Conservation (phyloP, 345 rosid species). For the Melastoma malabathricum region DNA sequence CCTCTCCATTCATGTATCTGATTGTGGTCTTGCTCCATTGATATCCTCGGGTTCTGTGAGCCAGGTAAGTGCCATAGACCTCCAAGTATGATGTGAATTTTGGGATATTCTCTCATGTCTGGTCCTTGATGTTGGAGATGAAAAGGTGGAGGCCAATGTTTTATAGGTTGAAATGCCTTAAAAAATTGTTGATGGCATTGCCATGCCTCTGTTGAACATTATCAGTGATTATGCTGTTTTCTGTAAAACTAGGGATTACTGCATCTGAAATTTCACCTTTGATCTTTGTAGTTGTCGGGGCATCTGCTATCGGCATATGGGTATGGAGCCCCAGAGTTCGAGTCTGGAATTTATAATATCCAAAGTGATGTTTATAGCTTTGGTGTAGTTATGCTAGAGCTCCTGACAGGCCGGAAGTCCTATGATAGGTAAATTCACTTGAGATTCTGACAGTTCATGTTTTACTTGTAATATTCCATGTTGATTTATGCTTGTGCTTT, state of each 20-base stretch:
- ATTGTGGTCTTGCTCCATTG: slow-evolving; percentile 81
- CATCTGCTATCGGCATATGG: slow-evolving; percentile 65
- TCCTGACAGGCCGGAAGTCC: slow-evolving; percentile 85
- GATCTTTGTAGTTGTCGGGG: slow-evolving; percentile 64
- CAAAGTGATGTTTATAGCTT: slow-evolving; percentile 94
- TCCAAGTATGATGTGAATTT: no score
- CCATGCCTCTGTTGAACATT: no score
- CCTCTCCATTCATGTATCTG: slow-evolving; percentile 61
- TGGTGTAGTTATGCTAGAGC: slow-evolving; percentile 96
- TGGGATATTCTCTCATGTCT: no score
- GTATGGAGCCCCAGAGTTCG: slow-evolving; percentile 96
- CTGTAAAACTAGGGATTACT: no score
- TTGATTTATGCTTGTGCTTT: no score
- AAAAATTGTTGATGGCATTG: no score
- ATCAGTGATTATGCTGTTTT: no score
- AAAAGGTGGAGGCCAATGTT: no score
- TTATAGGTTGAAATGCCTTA: no score
- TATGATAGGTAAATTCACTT: slow-evolving; percentile 47
- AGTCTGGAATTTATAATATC: slow-evolving; percentile 72
- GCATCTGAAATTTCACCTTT: not conserved
- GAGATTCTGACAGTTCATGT: no score
- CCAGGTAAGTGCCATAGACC: slow-evolving; percentile 40
- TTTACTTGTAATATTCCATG: no score
- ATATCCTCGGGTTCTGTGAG: slow-evolving; percentile 81
- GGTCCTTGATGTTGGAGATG: no score